Evolutionary conservation across 2,329 filamentous ascomycete species (phyloP).

Genomic region (Aspergillus versicolor): DNA sequence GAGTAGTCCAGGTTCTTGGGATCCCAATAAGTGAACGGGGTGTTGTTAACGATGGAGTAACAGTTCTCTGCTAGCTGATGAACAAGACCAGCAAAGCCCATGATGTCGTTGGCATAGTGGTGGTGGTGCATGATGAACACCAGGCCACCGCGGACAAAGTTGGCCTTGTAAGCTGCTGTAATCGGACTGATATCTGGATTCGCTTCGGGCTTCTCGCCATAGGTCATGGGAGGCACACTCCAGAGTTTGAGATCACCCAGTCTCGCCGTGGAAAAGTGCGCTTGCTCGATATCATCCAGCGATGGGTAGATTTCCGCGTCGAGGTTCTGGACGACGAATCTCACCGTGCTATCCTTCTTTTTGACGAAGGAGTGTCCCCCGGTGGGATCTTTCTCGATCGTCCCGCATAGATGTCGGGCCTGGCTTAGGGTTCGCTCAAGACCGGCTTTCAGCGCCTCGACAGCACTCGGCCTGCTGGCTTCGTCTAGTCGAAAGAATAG

Average conservation of each 20-base stretch:
- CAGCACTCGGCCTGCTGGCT: constrained; percentile 24
- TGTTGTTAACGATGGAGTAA: constrained; percentile 30
- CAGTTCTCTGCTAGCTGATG: constrained; percentile 49
- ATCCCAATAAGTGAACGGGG: constrained; percentile 37
- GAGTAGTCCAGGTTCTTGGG: constrained; percentile 36
- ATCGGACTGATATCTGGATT: constrained; percentile 34
- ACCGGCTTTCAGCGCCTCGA: constrained; percentile 32
- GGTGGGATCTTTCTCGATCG: constrained; percentile 39
- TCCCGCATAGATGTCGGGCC: constrained; percentile 38
- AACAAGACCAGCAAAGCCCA: constrained; percentile 41
- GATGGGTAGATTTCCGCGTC: constrained; percentile 36
- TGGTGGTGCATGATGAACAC: constrained; percentile 46
- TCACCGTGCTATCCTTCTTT: constrained; percentile 33
- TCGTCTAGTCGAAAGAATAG: constrained; percentile 42
- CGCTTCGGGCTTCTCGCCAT: constrained; percentile 33
- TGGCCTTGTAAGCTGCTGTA: constrained; percentile 42
- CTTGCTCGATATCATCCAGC: constrained; percentile 39
- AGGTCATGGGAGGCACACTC: constrained; percentile 39
- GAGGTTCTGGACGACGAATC: constrained; percentile 39
- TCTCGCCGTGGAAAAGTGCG: constrained; percentile 32
- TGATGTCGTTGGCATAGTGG: constrained; percentile 46
- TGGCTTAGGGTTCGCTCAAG: constrained; percentile 41
- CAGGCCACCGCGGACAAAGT: constrained; percentile 44
- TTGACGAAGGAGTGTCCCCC: constrained; percentile 41
- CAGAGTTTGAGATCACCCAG: constrained; percentile 36